Base-by-base conservation (phyloP, 768 basidiomycete genomes). In the Boletales sp. region DNA sequence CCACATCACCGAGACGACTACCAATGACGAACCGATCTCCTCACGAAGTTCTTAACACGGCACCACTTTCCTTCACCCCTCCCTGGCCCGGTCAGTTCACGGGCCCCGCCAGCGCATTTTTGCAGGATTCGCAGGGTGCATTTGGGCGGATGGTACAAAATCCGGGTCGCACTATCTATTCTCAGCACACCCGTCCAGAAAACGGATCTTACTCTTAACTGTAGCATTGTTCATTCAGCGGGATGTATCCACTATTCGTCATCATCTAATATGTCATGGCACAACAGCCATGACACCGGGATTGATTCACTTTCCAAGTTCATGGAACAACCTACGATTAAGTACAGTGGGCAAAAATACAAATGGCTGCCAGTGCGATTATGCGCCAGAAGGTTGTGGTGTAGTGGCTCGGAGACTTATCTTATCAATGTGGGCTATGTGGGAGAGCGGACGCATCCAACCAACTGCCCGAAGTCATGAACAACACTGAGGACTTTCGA, bases 81-180 rank as follows among this genome's bases (percentile, higher is more conserved):
- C 53, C 57, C 11, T 68, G 66, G 66, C 62, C 70, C n/a, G 68
- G 68, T 38, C 71, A 67, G 50, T 74, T 73, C 49, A 72, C 75
- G 13, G 79, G 77, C 8, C 76, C 80, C 28, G 74, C 76, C 2
- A 80, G 77, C 46, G 78, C 72, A 3, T 77, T 77, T 48, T 59
- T 79, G 36, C 74, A 73, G 50, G 77, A 75, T 12, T 64, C 78
- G 60, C 64, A 62, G 54, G 48, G 11, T 49, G 5, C 74, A 6
- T 76, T 78, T 59, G 72, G 71, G 37, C 70, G 70, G 47, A 55
- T 59, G 56, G 68, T 39, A 50, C 73, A 75, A 59, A 81, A 79
- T 50, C 73, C 79, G 3, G 82, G 82, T 49, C 80, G 82, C 57
- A 84, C 83, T 30, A 82, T 84, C 54, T 83, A 84, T 63, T 80